Evolutionary conservation across 257 asterid species (phyloP).

Genomic region (Nicotiana otophora): DNA sequence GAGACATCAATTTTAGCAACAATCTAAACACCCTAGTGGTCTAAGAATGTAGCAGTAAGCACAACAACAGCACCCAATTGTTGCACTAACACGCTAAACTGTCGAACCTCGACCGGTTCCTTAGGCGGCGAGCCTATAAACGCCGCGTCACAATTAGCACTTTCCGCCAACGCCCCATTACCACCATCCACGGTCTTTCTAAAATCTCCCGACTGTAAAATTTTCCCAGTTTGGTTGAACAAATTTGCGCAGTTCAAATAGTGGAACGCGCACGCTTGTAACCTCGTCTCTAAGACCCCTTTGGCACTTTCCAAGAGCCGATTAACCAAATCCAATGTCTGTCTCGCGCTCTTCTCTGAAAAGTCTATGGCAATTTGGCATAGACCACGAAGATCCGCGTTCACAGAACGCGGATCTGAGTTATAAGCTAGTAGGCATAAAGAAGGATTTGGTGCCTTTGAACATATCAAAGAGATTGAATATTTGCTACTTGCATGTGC

Average conservation of each 20-base stretch:
- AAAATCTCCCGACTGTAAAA: not conserved
- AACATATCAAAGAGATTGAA: not conserved
- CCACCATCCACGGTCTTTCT: not conserved
- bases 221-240: not conserved
- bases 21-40: not conserved
- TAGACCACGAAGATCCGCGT: not conserved
- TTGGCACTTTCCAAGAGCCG: not conserved
- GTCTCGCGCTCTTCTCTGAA: not conserved
- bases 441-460: not conserved
- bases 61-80: not conserved
- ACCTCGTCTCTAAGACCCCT: not conserved
- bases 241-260: not conserved
- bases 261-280: not conserved
- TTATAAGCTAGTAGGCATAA: not conserved
- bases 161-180: not conserved
- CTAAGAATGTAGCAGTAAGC: not conserved
- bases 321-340: not conserved
- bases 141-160: not conserved
- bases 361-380: not conserved
- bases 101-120: not conserved
- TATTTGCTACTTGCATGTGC: not conserved
- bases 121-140: not conserved
- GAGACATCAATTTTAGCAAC: not conserved
- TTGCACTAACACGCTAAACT: not conserved
- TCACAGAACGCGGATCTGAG: fast-evolving